These are phyloP conservation scores for Cyclotella cryptica DNA, from an alignment of 108 stramenopile species.

Conservation along the genomic window DNA sequence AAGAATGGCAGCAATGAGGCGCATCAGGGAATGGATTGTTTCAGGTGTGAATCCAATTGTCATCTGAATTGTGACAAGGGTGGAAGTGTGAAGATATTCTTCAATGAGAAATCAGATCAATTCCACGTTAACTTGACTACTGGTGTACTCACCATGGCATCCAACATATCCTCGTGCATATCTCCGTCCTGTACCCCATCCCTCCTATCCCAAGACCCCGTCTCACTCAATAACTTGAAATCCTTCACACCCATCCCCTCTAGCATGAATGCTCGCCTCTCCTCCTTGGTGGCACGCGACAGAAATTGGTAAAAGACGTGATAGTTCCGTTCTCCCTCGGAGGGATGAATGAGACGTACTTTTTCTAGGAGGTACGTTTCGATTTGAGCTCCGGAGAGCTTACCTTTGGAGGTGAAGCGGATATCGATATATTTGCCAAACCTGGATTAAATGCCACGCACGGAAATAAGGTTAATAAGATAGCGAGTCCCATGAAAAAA, in stretches of 20 bases:
- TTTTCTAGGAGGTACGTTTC: slow-evolving; percentile 97
- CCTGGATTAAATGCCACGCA: too few relatives aligned
- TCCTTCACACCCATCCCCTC: slow-evolving; percentile 54
- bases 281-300: slow-evolving; percentile 60
- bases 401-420: slow-evolving; percentile 79
- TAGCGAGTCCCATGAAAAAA: too few relatives aligned
- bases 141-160: slow-evolving; percentile 74
- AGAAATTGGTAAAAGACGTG: slow-evolving; percentile 94
- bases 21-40: slow-evolving; percentile 76
- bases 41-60: slow-evolving; percentile 80
- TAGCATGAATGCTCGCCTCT: slow-evolving; percentile 60
- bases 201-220: slow-evolving; percentile 75
- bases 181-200: slow-evolving; percentile 87
- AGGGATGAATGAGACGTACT: slow-evolving; percentile 82
- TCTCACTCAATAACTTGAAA: slow-evolving; percentile 67
- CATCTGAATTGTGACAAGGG: slow-evolving; percentile 34
- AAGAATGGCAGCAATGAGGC: slow-evolving; percentile 72
- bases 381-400: slow-evolving; percentile 85
- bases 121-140: not conserved
- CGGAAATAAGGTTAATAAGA: too few relatives aligned
- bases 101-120: not conserved
- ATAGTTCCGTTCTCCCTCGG: slow-evolving; percentile 85
- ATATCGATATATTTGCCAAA: slow-evolving; percentile 91
- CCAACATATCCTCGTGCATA: slow-evolving; percentile 77
- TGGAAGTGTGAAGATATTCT: not conserved